Evolutionary conservation across 495 filamentous ascomycete species (phyloP).

Genomic region (Podospora bellae-mahoneyi): DNA sequence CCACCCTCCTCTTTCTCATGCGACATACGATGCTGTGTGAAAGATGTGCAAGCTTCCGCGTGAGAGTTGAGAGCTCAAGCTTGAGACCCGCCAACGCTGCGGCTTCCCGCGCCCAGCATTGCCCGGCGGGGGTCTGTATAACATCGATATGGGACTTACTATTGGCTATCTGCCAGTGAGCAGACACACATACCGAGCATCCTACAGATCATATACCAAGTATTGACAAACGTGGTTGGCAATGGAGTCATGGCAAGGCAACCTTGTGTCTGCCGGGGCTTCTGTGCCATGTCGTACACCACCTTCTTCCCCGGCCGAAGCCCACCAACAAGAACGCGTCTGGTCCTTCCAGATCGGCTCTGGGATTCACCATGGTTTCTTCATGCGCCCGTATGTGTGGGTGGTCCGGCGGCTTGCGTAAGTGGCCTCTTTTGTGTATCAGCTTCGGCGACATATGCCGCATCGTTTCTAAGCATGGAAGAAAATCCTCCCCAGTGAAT

Average conservation of each 20-base stretch:
- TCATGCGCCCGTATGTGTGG: neutral
- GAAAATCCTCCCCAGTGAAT: neutral
- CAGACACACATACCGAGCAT: neutral
- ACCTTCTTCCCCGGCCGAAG: neutral
- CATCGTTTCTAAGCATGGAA: neutral
- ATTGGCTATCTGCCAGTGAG: neutral
- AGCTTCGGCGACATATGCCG: neutral
- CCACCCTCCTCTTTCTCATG: neutral
- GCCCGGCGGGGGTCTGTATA: neutral
- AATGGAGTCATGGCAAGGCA: neutral
- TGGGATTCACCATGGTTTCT: neutral
- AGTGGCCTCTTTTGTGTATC: neutral
- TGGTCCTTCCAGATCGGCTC: neutral
- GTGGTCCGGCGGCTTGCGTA: neutral
- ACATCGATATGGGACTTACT: neutral
- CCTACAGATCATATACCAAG: neutral
- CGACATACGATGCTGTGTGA: neutral
- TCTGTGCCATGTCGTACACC: neutral
- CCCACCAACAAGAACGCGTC: neutral
- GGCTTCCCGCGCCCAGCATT: neutral
- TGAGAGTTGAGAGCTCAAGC: neutral
- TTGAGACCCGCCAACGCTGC: neutral
- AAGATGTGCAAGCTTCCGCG: neutral
- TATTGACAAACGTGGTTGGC: neutral
- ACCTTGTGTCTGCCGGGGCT: neutral